Base-by-base conservation (phyloP, 1,284 basidiomycete species). In the Ustilago xerochloae region DNA sequence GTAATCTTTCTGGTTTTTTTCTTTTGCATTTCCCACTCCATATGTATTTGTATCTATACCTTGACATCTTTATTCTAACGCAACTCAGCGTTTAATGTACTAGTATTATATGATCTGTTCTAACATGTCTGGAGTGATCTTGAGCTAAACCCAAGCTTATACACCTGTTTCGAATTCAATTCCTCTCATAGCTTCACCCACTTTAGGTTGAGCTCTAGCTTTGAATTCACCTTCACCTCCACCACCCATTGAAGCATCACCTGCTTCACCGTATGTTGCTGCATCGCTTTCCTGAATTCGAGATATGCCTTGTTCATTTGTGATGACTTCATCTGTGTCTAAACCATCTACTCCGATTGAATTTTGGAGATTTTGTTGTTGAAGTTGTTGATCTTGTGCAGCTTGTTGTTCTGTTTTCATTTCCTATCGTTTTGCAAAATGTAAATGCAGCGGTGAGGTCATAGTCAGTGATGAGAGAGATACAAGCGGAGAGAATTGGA, bases 91-190 rank as follows among this genome's bases (percentile, higher is more conserved):
- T 48, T 68, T 56, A 59, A 56, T 69, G 66, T 69, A 69, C 51
- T 56, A 55, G 30, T 63, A 69, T 43, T 29, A 29, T 24, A 47
- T 29, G 32, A 10, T 30, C 18, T 20, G 6, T 18, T 29, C 29
- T 35, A 18, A 3, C 15, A 32, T 45, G 22, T 20, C 12, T 18
- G 28, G 30, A 5, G 26, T 18, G 36, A 30, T 20, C 12, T 29
- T 47, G 46, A 29, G 46, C n/a, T n/a, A n/a, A n/a, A n/a, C n/a
- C n/a, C n/a, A n/a, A n/a, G 15, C 3, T 22, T 38, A 61, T 22
- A 68, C 29, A n/a, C 66, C 66, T 16, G 71, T 74, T 9, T 74
- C 66, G 59, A 74, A 74, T 51, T 74, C 71, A 49, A 74, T 60
- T 2, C 63, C 71, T n/a, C 66, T 59, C 71, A 74, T 74, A 2